Percentiles rank a stretch among this genome's conserved stretches.
Evolutionary conservation across 306 rosid species (phyloP).

Genomic region (Pachyrhizus erosus): DNA sequence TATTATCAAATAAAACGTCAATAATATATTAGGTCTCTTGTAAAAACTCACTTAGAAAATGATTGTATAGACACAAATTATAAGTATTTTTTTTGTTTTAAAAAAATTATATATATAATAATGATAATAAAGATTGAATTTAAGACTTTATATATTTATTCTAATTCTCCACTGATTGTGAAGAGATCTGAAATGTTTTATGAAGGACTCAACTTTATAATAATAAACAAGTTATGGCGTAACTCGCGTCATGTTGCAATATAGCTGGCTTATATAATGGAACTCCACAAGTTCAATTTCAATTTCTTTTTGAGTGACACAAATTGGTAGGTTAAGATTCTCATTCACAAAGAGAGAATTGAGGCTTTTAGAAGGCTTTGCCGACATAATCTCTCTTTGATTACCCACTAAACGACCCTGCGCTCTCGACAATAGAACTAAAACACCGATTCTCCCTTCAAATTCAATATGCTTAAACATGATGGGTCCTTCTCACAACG

Average conservation of each 20-base stretch:
- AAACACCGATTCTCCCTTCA: not conserved
- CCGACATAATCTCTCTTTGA: not conserved
- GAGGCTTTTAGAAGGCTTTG: not conserved
- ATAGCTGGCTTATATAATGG: not conserved
- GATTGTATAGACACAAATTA: too few species aligned
- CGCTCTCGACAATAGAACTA: not conserved
- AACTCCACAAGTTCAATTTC: not conserved
- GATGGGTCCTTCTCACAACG: slow-evolving; percentile 4
- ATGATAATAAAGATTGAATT: too few species aligned
- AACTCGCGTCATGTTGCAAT: not conserved
- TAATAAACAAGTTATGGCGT: not conserved
- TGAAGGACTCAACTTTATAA: not conserved
- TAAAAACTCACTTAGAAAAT: too few species aligned
- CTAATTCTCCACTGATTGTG: too few species aligned
- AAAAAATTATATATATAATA: too few species aligned
- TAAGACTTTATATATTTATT: too few species aligned
- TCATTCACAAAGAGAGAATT: not conserved
- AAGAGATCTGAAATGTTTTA: too few species aligned
- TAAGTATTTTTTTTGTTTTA: too few species aligned
- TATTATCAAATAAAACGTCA: too few species aligned
- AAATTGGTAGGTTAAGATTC: not conserved
- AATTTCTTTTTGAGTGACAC: not conserved
- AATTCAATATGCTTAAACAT: not conserved
- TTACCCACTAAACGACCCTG: not conserved
- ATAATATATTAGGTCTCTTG: too few species aligned